These are phyloP conservation scores for Bjerkandera adusta DNA, from an alignment of 1,284 basidiomycete genomes.

Conservation along the genomic window DNA sequence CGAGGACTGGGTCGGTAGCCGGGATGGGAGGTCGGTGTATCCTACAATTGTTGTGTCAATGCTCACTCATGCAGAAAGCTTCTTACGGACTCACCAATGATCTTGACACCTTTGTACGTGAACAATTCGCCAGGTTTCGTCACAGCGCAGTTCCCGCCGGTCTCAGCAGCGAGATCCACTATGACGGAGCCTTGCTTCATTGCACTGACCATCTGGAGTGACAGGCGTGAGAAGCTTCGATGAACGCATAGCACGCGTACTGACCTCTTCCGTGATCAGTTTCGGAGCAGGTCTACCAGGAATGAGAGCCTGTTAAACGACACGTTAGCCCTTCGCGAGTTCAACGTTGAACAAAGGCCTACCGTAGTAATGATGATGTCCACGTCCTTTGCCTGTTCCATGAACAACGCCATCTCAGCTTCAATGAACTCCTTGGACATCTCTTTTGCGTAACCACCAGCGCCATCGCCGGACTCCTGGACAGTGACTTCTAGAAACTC, in stretches of 20 bases:
- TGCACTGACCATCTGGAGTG: constrained; percentile 75
- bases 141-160: constrained; percentile 81
- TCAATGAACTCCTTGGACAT: constrained; percentile 90
- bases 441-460: constrained; percentile 84
- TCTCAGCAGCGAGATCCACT: constrained; percentile 82
- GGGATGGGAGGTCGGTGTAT: constrained; percentile 79
- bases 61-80: neutral
- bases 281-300: constrained; percentile 84
- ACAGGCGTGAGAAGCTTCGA: constrained; percentile 4
- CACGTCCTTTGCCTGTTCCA: constrained; percentile 82
- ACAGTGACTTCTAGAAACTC: constrained; percentile 81
- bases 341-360: constrained; percentile 20
- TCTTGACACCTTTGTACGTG: constrained; percentile 69
- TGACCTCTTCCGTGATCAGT: constrained; percentile 68
- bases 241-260: neutral
- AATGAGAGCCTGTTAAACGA: constrained; percentile 58
- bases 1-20: constrained; percentile 82
- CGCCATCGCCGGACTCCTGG: constrained; percentile 76
- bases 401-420: constrained; percentile 85
- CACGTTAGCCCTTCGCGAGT: neutral
- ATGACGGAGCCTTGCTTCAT: constrained; percentile 89
- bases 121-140: constrained; percentile 73
- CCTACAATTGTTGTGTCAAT: constrained; percentile 45
- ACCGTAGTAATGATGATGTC: constrained; percentile 87
- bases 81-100: constrained; percentile 64